Conservation (phyloP, 2,329 filamentous ascomycete species). For the Claviceps maximensis region DNA sequence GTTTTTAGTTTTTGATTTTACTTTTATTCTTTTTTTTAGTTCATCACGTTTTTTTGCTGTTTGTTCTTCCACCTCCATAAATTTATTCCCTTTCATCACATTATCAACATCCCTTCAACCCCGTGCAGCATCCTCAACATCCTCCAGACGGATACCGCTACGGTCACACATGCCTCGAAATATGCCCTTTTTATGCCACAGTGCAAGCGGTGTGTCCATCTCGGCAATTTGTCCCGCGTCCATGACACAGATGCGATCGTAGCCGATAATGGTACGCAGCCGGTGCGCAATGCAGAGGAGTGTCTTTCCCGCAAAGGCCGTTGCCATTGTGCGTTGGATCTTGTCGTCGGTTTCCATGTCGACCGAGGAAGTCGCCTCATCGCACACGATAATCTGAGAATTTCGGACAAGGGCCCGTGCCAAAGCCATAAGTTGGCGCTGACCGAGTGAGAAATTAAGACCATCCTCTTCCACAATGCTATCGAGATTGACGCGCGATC, state of each 20-base stretch:
- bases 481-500: conserved; percentile 63
- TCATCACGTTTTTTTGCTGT: no score
- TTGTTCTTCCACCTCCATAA: no score
- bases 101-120: not conserved
- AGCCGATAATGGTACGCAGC: conserved; percentile 81
- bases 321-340: conserved; percentile 80
- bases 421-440: conserved; percentile 89
- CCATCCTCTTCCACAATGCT: conserved; percentile 83
- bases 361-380: conserved; percentile 86
- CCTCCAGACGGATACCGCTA: conserved; percentile 56
- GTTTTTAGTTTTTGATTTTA: no score
- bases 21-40: no score
- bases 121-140: conserved; percentile 34
- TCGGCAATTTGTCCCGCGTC: conserved; percentile 79
- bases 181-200: conserved; percentile 66
- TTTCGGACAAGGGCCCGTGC: conserved; percentile 79
- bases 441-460: conserved; percentile 87
- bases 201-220: conserved; percentile 58
- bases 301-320: conserved; percentile 75
- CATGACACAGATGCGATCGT: conserved; percentile 96
- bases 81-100: no score
- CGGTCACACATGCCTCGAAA: conserved; percentile 85
- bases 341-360: conserved; percentile 96
- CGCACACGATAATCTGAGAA: conserved; percentile 87
- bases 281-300: conserved; percentile 87